Conservation (phyloP, 257 asterid species). For the Solanum gracilifrons region DNA sequence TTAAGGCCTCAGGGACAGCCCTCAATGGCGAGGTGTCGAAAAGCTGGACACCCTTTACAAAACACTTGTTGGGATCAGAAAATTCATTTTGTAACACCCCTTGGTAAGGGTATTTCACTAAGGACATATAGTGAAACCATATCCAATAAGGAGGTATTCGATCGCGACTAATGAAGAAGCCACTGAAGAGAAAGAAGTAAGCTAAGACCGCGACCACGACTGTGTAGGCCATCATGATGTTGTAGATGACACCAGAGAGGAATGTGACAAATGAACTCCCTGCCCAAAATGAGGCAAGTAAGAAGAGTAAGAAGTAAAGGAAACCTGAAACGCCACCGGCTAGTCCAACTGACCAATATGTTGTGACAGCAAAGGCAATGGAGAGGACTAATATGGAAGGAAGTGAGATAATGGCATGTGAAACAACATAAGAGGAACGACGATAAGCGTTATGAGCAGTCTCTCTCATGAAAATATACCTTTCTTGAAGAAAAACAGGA, state of each 20-base stretch:
- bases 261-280: slow-evolving; percentile 37
- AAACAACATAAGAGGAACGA: slow-evolving; percentile 37
- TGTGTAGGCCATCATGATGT: slow-evolving; percentile 30
- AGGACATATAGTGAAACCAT: slow-evolving; percentile 31
- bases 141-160: slow-evolving; percentile 30
- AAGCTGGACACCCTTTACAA: slow-evolving; percentile 23
- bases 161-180: slow-evolving; percentile 24
- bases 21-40: slow-evolving; percentile 24
- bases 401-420: slow-evolving; percentile 25
- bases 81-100: slow-evolving; percentile 33
- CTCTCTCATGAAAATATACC: slow-evolving; percentile 42
- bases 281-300: slow-evolving; percentile 29
- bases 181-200: slow-evolving; percentile 30
- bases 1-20: slow-evolving; percentile 11
- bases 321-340: slow-evolving; percentile 29
- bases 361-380: slow-evolving; percentile 8
- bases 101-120: slow-evolving; percentile 33
- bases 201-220: slow-evolving; percentile 26
- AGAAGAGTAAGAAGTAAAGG: slow-evolving; percentile 21
- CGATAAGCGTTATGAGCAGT: slow-evolving; percentile 41
- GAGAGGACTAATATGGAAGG: slow-evolving; percentile 28
- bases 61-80: slow-evolving; percentile 18
- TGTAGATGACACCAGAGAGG: slow-evolving; percentile 27
- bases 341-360: slow-evolving; percentile 33
- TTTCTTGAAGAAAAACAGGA: slow-evolving; percentile 35